Evolutionary conservation across 768 basidiomycete species (phyloP).

Genomic region (Tricholoma furcatifolium): DNA sequence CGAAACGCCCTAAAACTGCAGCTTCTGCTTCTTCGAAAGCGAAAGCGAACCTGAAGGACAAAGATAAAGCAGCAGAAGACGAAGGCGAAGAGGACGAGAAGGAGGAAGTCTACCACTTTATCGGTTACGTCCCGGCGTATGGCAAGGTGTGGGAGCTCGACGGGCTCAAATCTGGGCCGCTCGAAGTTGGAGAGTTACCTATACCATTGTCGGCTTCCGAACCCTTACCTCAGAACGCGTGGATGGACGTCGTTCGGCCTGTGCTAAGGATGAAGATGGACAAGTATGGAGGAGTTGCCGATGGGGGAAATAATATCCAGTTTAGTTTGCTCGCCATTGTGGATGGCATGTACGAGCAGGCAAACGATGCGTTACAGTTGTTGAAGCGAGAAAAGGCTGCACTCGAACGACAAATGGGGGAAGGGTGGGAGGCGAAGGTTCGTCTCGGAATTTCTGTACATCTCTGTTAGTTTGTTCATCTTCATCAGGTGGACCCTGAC

Average conservation of each 20-base stretch:
- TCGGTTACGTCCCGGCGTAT: slow-evolving; percentile 59
- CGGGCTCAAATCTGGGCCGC: slow-evolving; percentile 58
- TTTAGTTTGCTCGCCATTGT: slow-evolving; percentile 65
- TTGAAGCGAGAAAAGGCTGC: slow-evolving; percentile 44
- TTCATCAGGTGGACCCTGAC: slow-evolving; percentile 37
- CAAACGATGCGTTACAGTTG: slow-evolving; percentile 53
- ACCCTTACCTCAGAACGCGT: slow-evolving; percentile 23
- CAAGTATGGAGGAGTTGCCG: slow-evolving; percentile 47
- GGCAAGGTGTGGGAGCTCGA: slow-evolving; percentile 75
- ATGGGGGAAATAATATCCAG: slow-evolving; percentile 45
- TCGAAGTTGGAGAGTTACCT: slow-evolving; percentile 62
- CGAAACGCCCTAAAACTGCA: slow-evolving; percentile 33
- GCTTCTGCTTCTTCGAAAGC: slow-evolving; percentile 16
- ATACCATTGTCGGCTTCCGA: slow-evolving; percentile 5
- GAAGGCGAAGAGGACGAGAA: slow-evolving; percentile 20
- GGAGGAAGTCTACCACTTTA: slow-evolving; percentile 61
- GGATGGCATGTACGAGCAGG: slow-evolving; percentile 44
- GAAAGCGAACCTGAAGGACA: slow-evolving; percentile 19
- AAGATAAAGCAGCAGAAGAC: slow-evolving; percentile 19
- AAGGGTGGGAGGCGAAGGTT: slow-evolving; percentile 38
- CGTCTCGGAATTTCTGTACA: slow-evolving; percentile 13
- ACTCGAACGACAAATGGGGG: slow-evolving; percentile 44
- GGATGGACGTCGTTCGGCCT: slow-evolving; percentile 65
- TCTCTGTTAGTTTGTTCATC: neutral
- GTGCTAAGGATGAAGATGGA: slow-evolving; percentile 62